Evolutionary conservation across 2,329 filamentous ascomycete genomes (phyloP), one percentile per base, ranked within the genome.

Genomic region (Magnaporthiopsis incrustans): DNA sequence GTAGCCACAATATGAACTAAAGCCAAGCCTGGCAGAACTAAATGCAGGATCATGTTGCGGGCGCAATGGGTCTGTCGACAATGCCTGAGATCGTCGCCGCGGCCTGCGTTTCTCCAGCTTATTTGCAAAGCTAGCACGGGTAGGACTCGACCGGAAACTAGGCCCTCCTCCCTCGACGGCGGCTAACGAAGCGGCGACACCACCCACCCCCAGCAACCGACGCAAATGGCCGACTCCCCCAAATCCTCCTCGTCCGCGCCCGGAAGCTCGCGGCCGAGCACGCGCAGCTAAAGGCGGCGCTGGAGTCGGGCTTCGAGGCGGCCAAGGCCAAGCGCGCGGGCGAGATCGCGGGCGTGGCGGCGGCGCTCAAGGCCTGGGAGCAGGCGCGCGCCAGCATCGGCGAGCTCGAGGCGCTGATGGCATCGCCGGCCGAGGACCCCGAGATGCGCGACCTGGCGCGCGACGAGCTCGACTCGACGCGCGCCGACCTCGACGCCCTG

Each of bases 361-460:
- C 75, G 14, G 86, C 86, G 18, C 75, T 90, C 66, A 79, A 77
- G 64, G 81, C 84, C 67, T 88, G 84, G 79, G 82, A 89, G 57
- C 73, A 75, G 18, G 81, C 84, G 0, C 79, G 81, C 53, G 76
- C 78, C 1, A 81, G 84, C 27, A 77, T 85, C 64, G 69, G 71
- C 3, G 86, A 89, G 75, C 81, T 89, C 18, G 73, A 75, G 6
- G 71, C 73, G 35, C 78, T 88, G 68, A 73, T 84, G 15, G 69
- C 77, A 12, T 80, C 80, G 58, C 44, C 44, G 18, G 18, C 44
- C 18, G 79, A 79, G 32, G 85, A 89, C 67, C 75, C 77, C 61
- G 95, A 98, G 76, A 84, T 99, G 63, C 85, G 88, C 14, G 81
- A 87, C 11, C 82, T 99, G 63, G 87, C 96, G 14, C 78, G 82